These are phyloP conservation scores for Backusella australiensis DNA, from an alignment of 192 early-diverging fungal species.

Conservation along the genomic window DNA sequence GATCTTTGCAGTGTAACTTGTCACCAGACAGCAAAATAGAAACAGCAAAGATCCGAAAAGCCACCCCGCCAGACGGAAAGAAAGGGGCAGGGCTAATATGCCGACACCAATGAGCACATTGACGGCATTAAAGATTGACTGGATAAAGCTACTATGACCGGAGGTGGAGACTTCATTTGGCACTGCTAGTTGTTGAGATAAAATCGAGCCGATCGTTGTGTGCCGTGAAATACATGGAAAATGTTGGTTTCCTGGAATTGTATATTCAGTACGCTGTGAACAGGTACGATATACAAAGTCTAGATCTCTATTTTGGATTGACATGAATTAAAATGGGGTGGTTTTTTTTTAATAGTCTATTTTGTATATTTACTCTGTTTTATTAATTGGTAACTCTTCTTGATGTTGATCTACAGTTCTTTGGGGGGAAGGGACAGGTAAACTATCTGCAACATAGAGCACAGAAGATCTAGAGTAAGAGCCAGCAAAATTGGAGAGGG, in stretches of 20 bases:
- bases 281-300: constrained; percentile 1
- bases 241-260: background rate
- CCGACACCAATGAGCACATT: constrained; percentile 66
- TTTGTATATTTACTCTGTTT: background rate
- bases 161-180: background rate
- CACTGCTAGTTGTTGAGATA: background rate
- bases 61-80: constrained; percentile 58
- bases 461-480: constrained; percentile 30
- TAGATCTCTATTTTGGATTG: background rate
- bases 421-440: constrained; percentile 4
- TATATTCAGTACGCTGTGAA: constrained; percentile 8
- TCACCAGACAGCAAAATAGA: constrained; percentile 35
- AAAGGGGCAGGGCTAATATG: constrained; percentile 61
- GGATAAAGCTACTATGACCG: constrained; percentile 32
- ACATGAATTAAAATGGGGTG: background rate
- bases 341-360: background rate
- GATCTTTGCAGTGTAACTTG: constrained; percentile 57
- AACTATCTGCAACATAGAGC: constrained; percentile 26
- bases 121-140: constrained; percentile 53
- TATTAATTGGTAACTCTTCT: constrained; percentile 4
- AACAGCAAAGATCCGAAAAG: constrained; percentile 49
- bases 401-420: background rate
- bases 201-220: constrained; percentile 16
- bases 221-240: constrained; percentile 18
- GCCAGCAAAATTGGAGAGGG: constrained; percentile 20